A percentile compares a stretch with the other conserved stretches of the same genome.
Conservation (phyloP, 495 filamentous ascomycete species). For the Jackrogersella minutella region DNA sequence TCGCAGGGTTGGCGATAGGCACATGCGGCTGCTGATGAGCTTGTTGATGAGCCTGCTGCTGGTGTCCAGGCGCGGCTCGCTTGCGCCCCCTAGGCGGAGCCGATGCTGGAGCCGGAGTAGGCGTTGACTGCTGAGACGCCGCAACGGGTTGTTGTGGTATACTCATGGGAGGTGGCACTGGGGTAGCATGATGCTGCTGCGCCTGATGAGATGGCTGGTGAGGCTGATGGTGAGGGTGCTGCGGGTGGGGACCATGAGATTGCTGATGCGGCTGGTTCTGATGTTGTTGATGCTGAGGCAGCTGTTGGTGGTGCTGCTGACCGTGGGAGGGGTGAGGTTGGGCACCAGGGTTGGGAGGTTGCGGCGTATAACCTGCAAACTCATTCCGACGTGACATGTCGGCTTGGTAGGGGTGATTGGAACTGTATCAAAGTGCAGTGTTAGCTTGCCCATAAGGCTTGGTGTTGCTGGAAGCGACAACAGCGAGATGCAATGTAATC, state of each 20-base stretch:
- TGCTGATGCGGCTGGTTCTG: slow-evolving; percentile 40
- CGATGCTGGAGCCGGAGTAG: slow-evolving; percentile 48
- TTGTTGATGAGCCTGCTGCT: slow-evolving; percentile 41
- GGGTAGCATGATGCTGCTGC: slow-evolving; percentile 50
- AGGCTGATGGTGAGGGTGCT: slow-evolving; percentile 47
- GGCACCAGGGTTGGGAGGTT: slow-evolving; percentile 41
- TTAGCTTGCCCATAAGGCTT: slow-evolving; percentile 40
- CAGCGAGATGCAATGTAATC: slow-evolving; percentile 32
- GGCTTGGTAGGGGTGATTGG: slow-evolving; percentile 49
- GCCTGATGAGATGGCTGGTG: slow-evolving; percentile 41
- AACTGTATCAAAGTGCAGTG: slow-evolving; percentile 43
- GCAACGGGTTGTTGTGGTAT: slow-evolving; percentile 45
- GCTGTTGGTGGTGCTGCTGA: slow-evolving; percentile 44
- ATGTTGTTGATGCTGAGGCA: slow-evolving; percentile 40
- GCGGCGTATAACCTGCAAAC: slow-evolving; percentile 40
- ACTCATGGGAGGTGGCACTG: slow-evolving; percentile 51
- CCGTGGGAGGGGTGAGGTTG: slow-evolving; percentile 42
- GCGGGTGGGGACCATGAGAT: slow-evolving; percentile 30
- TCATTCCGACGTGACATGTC: slow-evolving; percentile 56
- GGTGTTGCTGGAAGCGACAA: slow-evolving; percentile 33
- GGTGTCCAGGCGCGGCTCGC: slow-evolving; percentile 36
- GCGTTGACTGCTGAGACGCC: slow-evolving; percentile 51
- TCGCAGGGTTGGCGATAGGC: slow-evolving; percentile 28
- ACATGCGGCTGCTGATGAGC: slow-evolving; percentile 38
- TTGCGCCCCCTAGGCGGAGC: slow-evolving; percentile 40